Evolutionary conservation across 2,329 filamentous ascomycete species (phyloP).

Genomic region (Penicillium italicum): DNA sequence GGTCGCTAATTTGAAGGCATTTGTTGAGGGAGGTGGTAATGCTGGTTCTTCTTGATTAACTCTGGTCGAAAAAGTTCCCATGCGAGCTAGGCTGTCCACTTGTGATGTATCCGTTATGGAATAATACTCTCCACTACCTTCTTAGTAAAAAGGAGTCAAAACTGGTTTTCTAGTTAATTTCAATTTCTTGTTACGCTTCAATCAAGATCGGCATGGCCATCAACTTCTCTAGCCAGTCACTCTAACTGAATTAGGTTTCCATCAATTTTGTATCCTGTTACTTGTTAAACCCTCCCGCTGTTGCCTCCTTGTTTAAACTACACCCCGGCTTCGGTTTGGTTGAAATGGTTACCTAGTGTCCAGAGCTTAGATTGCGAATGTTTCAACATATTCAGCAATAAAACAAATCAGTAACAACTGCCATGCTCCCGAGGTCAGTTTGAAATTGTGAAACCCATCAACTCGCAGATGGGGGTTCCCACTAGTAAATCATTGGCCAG

Average conservation of each 20-base stretch:
- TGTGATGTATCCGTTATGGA: not conserved
- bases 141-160: not conserved
- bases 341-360: not conserved
- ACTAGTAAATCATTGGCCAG: too few species aligned
- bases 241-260: too few species aligned
- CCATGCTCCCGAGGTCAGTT: not conserved
- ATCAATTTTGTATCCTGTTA: too few species aligned
- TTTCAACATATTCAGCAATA: not conserved
- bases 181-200: not conserved
- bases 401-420: not conserved
- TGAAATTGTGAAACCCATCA: not conserved
- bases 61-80: not conserved
- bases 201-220: not conserved
- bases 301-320: too few species aligned
- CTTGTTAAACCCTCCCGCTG: too few species aligned
- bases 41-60: not conserved
- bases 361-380: not conserved
- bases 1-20: conserved; percentile 42
- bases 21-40: conserved; percentile 31
- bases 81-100: not conserved
- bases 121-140: not conserved
- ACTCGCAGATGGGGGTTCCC: not conserved
- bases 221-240: not conserved
- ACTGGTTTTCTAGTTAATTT: not conserved
- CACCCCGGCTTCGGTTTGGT: too few species aligned